Evolutionary conservation across 805 yeast genomes (phyloP).

Genomic region (Candida sonorensis): DNA sequence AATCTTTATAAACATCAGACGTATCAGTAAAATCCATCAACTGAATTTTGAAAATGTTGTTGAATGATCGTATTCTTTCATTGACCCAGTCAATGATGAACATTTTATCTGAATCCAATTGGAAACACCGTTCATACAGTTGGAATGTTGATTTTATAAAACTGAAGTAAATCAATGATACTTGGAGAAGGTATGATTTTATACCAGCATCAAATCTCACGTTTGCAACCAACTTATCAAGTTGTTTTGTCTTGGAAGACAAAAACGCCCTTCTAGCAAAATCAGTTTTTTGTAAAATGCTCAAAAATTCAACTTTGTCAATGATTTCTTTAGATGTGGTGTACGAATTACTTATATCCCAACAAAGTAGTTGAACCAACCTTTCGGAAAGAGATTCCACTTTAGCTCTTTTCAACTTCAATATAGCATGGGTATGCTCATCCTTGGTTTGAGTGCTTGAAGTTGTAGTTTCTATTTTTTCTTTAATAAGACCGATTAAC

Average conservation of each 20-base stretch:
- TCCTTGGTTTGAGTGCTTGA: constrained; percentile 12
- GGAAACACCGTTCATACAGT: constrained; percentile 47
- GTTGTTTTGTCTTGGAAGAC: constrained; percentile 38
- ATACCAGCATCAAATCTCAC: constrained; percentile 52
- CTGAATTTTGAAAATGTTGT: constrained; percentile 56
- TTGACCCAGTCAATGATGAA: constrained; percentile 71
- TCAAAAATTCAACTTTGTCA: constrained; percentile 24
- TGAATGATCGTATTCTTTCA: constrained; percentile 54
- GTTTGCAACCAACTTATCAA: constrained; percentile 39
- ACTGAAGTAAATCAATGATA: constrained; percentile 58
- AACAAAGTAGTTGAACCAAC: constrained; percentile 12
- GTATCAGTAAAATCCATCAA: constrained; percentile 53
- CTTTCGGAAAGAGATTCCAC: constrained; percentile 15
- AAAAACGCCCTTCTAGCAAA: constrained; percentile 45
- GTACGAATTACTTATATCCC: constrained; percentile 17
- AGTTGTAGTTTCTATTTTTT: constrained; percentile 13
- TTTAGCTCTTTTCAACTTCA: constrained; percentile 18
- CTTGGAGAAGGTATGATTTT: constrained; percentile 48
- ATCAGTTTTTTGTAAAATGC: constrained; percentile 35
- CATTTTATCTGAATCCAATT: constrained; percentile 13
- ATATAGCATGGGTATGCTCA: constrained; percentile 10
- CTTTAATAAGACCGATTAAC: constrained; percentile 17
- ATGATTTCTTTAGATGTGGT: constrained; percentile 13
- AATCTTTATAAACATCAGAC: constrained; percentile 45
- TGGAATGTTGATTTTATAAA: constrained; percentile 50